Conservation (phyloP, 2,329 filamentous ascomycete genomes). For the Plectosphaerella plurivora region DNA sequence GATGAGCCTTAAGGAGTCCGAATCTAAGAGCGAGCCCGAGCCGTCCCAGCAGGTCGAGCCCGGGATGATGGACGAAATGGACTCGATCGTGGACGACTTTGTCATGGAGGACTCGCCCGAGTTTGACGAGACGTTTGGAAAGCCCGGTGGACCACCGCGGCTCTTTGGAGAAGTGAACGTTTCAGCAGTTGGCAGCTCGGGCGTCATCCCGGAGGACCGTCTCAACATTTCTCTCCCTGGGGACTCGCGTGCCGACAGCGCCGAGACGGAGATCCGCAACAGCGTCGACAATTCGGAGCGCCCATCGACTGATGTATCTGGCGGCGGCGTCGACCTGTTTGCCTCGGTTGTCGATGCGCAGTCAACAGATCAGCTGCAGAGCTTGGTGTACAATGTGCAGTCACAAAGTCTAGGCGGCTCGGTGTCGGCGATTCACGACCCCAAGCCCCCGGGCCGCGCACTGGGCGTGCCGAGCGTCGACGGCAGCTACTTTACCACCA, state of each 20-base stretch:
- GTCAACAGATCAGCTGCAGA: slow-evolving; percentile 46
- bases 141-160: slow-evolving; percentile 27
- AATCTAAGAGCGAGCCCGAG: slow-evolving; percentile 26
- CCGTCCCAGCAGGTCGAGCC: slow-evolving; percentile 15
- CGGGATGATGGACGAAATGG: slow-evolving; percentile 22
- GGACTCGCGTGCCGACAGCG: slow-evolving; percentile 25
- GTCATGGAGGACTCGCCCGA: slow-evolving; percentile 26
- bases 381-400: slow-evolving; percentile 44
- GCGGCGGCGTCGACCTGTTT: slow-evolving; percentile 10
- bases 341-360: slow-evolving; percentile 26
- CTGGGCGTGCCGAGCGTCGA: slow-evolving; percentile 12
- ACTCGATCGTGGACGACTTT: slow-evolving; percentile 21
- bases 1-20: slow-evolving; percentile 55
- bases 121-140: slow-evolving; percentile 56
- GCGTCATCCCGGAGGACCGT: slow-evolving; percentile 40
- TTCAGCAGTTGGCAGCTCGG: slow-evolving; percentile 50
- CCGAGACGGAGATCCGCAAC: slow-evolving; percentile 37
- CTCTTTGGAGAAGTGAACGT: slow-evolving; percentile 53
- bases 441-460: slow-evolving; percentile 8
- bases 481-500: slow-evolving; percentile 37
- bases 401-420: slow-evolving; percentile 53
- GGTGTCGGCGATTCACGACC: slow-evolving; percentile 35
- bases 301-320: background rate
- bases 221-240: slow-evolving; percentile 41
- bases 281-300: slow-evolving; percentile 37